Base-by-base conservation (phyloP, 2,329 filamentous ascomycete species). In the Trichoderma lentiforme region DNA sequence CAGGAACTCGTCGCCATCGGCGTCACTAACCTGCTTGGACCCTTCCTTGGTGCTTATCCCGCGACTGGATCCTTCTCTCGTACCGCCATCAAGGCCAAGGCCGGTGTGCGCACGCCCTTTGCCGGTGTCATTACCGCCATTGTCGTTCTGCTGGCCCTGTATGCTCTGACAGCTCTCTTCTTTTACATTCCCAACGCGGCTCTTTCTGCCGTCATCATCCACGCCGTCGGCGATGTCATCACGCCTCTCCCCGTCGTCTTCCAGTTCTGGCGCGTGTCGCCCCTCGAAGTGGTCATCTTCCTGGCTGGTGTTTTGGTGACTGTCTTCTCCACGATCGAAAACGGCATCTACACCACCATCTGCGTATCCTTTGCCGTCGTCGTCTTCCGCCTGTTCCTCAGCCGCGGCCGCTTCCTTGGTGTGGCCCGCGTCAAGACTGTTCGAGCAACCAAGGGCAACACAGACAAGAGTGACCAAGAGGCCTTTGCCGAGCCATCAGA, bases 31-130 rank as follows among this genome's bases (percentile, higher is more conserved):
- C 82, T 94, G 39, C 86, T 95, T 11, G 92, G 90, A 21, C 91
- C 93, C 11, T 95, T 96, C 84, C 84, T 95, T 1, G 92, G 94
- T 66, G 93, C 86, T 2, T 97, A 97, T 76, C 93, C 94, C 4
- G 92, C 93, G 0, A 97, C 94, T 12, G 94, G 94, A 6, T 97
- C 94, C 2, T 97, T 97, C 85, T 95, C 93, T 8, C 90, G 94
- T 73, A 97, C 94, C 26, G 94, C 94, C 65, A 97, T 97, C 84
- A 97, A 97, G 82, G 93, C 94, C n/a, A 97, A 97, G 83, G 93
- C 94, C 68, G 94, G 94, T 79, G 94, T 97, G 2, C 90, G 94
- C 56, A 97, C 93, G 5, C 94, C 94, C 1, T 89, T 97, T 71
- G 94, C 93, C 39, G 94, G 94, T 85, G 88, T 95, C 61, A 93